Conservation (phyloP, 495 filamentous ascomycete genomes). For the Xylaria curta region DNA sequence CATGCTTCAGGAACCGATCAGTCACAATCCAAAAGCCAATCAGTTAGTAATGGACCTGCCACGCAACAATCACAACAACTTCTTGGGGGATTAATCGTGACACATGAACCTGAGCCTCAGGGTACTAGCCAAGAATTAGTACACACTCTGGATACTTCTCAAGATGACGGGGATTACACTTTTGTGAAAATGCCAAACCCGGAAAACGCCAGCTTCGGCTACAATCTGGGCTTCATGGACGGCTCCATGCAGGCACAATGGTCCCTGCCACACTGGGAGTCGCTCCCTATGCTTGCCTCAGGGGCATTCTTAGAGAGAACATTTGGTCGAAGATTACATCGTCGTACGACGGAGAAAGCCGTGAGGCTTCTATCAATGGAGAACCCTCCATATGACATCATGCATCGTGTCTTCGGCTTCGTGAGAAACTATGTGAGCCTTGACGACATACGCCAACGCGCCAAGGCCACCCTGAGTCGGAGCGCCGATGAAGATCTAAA, state of each 20-base stretch:
- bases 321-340: conserved; percentile 75
- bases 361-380: conserved; percentile 65
- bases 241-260: conserved; percentile 29
- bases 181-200: conserved; percentile 44
- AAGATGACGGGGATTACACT: conserved; percentile 37
- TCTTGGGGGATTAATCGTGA: conserved; percentile 26
- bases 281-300: conserved; percentile 49
- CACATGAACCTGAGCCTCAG: conserved; percentile 21
- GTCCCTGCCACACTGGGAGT: conserved; percentile 35
- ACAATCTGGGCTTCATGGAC: conserved; percentile 20
- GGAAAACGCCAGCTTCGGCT: conserved; percentile 47
- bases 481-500: conserved; percentile 59
- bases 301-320: conserved; percentile 67
- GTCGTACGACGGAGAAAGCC: conserved; percentile 68
- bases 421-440: conserved; percentile 62
- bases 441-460: conserved; percentile 53
- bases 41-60: background rate
- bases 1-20: background rate
- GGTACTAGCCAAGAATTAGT: background rate
- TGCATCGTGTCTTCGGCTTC: conserved; percentile 70
- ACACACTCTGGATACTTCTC: background rate
- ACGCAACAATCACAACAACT: conserved; percentile 22
- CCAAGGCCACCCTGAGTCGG: conserved; percentile 50
- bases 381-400: conserved; percentile 52
- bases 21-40: background rate